These are phyloP conservation scores for Yamadazyma olivae DNA, from an alignment of 805 yeast genomes.

Conservation along the genomic window DNA sequence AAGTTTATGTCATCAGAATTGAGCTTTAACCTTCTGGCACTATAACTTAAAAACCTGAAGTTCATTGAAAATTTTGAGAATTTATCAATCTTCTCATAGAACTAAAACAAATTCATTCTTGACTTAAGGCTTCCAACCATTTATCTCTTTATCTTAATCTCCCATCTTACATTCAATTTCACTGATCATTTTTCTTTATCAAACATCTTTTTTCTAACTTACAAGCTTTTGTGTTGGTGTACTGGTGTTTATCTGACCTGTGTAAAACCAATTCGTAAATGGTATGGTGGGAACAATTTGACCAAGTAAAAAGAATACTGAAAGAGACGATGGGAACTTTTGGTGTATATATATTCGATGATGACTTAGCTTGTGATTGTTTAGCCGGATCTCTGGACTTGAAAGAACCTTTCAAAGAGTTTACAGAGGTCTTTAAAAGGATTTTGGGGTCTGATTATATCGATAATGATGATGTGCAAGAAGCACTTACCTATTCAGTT, in stretches of 20 bases:
- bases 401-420: constrained; percentile 1
- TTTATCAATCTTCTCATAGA: too few species aligned
- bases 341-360: constrained; percentile 6
- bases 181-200: too few species aligned
- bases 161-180: too few species aligned
- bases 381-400: neutral
- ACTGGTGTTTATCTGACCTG: too few species aligned
- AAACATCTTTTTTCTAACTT: too few species aligned
- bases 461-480: constrained; percentile 6
- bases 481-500: constrained; percentile 3
- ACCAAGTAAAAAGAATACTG: too few species aligned
- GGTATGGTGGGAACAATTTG: too few species aligned
- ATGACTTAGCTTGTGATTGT: constrained; percentile 6
- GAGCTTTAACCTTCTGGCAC: constrained; percentile 1
- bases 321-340: constrained; percentile 4
- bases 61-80: constrained; percentile 2
- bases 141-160: too few species aligned
- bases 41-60: constrained; percentile 6
- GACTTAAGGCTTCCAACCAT: too few species aligned
- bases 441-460: neutral
- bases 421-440: constrained; percentile 1
- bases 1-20: constrained; percentile 5
- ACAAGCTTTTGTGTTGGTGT: too few species aligned
- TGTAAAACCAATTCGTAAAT: too few species aligned
- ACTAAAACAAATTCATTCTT: too few species aligned